Percentiles rank a stretch among this genome's conserved stretches.
phyloP scores from a whole-genome alignment of 768 basidiomycete genomes.

The Lentinula sp. region DNA sequence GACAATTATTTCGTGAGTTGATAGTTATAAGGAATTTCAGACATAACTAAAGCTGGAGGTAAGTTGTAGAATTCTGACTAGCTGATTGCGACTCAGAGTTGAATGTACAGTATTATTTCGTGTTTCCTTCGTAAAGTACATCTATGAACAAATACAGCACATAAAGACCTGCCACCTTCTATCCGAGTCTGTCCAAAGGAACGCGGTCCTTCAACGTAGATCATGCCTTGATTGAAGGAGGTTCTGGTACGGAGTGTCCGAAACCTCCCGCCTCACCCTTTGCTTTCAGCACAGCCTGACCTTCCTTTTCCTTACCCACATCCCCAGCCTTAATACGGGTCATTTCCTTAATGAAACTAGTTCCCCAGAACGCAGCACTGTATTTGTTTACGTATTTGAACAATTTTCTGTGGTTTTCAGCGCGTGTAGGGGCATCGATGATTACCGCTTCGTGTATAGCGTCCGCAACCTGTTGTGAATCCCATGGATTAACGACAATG shows the following conservation, averaged over 20 bases:
- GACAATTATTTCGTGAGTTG: too few relatives aligned
- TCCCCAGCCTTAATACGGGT: constrained; percentile 45
- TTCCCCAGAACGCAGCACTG: constrained; percentile 90
- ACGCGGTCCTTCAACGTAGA: too few relatives aligned
- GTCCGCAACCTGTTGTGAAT: constrained; percentile 95
- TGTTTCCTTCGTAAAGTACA: neutral
- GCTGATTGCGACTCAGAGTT: too few relatives aligned
- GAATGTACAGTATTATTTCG: too few relatives aligned
- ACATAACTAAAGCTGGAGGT: too few relatives aligned
- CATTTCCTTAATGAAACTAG: constrained; percentile 86
- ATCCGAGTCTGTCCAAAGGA: too few relatives aligned
- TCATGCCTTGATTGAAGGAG: constrained; percentile 3
- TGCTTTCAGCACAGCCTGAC: constrained; percentile 26
- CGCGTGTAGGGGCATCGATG: constrained; percentile 76
- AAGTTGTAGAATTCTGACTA: too few relatives aligned
- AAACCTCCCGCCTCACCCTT: constrained; percentile 26
- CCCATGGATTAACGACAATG: constrained; percentile 98
- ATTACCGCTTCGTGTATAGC: constrained; percentile 96
- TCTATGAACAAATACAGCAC: neutral
- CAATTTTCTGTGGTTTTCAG: constrained; percentile 90
- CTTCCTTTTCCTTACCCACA: constrained; percentile 25
- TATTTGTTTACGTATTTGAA: constrained; percentile 97
- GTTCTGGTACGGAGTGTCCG: constrained; percentile 25
- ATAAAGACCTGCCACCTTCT: too few relatives aligned
- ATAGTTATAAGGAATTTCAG: too few relatives aligned